A percentile compares a stretch with the other conserved stretches of the same genome.
phyloP scores from a whole-genome alignment of 345 rosid species.

The Corchorus capsularis region DNA sequence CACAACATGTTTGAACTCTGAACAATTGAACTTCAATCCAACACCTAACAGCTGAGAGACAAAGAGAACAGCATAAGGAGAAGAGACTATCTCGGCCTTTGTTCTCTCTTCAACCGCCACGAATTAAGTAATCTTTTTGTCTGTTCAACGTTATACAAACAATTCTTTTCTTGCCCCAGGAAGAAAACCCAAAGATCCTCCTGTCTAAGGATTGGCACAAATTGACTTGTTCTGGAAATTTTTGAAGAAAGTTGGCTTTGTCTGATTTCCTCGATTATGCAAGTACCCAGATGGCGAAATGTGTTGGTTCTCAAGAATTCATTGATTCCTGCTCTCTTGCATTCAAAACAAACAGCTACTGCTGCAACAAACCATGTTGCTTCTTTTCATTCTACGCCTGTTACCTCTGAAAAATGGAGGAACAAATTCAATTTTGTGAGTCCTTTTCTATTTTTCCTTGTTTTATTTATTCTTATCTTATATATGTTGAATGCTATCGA shows the following conservation, averaged over 20 bases:
- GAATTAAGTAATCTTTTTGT: not conserved
- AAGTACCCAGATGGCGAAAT: constrained; percentile 58
- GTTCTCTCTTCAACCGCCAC: not conserved
- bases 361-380: constrained; percentile 24
- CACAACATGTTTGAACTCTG: too few species aligned
- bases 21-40: too few species aligned
- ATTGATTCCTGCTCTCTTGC: constrained; percentile 29
- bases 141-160: not conserved
- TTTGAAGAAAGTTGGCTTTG: not conserved
- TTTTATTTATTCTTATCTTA: not conserved
- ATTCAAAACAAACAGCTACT: constrained; percentile 20
- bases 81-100: not conserved
- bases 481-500: not conserved
- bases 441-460: not conserved
- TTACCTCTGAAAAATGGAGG: constrained; percentile 47
- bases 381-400: constrained; percentile 57
- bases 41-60: too few species aligned
- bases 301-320: constrained; percentile 33
- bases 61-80: not conserved
- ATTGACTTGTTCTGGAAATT: not conserved
- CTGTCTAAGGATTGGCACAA: not conserved
- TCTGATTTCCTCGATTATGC: constrained; percentile 37
- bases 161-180: not conserved
- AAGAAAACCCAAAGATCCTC: not conserved
- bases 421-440: constrained; percentile 49